These are phyloP conservation scores for Planoprotostelium fungivorum DNA, from an alignment of 78 protist genomes.

Conservation along the genomic window DNA sequence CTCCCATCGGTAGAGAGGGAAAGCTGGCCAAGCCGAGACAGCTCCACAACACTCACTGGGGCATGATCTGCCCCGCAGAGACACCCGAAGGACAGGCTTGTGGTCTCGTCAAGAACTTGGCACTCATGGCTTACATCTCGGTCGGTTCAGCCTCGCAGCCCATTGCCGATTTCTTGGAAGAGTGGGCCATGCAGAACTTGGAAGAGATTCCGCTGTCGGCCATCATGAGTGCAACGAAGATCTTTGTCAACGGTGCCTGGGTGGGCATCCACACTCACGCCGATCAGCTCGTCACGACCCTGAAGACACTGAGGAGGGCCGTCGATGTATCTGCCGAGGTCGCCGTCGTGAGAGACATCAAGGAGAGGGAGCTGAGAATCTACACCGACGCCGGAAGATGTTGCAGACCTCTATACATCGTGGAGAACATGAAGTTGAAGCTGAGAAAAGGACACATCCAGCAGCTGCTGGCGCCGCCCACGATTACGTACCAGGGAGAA, in stretches of 20 bases:
- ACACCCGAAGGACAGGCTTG: slow-evolving; percentile 94
- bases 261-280: slow-evolving; percentile 92
- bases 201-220: slow-evolving; percentile 54
- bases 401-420: slow-evolving; percentile 94
- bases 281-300: slow-evolving; percentile 57
- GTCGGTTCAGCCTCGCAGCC: slow-evolving; percentile 66
- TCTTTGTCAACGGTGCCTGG: slow-evolving; percentile 99
- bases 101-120: slow-evolving; percentile 98
- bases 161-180: slow-evolving; percentile 60
- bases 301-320: slow-evolving; percentile 75
- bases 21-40: slow-evolving; percentile 94
- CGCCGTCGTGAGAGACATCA: slow-evolving; percentile 84
- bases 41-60: slow-evolving; percentile 99
- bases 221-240: slow-evolving; percentile 74
- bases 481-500: too few relatives aligned
- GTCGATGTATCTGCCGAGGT: slow-evolving; percentile 56
- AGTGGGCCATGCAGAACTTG: slow-evolving; percentile 67
- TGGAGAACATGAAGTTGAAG: slow-evolving; percentile 52
- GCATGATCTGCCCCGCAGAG: slow-evolving; percentile 99
- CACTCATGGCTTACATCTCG: slow-evolving; percentile 94
- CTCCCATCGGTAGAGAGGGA: slow-evolving; percentile 94
- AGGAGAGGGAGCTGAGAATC: slow-evolving; percentile 84
- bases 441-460: slow-evolving; percentile 50
- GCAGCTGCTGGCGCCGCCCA: slow-evolving; percentile 5
- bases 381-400: slow-evolving; percentile 95